Percentiles rank a stretch among this genome's conserved stretches.
Conservation (phyloP, 2,329 filamentous ascomycete genomes). For the Mollisiaceae sp. region DNA sequence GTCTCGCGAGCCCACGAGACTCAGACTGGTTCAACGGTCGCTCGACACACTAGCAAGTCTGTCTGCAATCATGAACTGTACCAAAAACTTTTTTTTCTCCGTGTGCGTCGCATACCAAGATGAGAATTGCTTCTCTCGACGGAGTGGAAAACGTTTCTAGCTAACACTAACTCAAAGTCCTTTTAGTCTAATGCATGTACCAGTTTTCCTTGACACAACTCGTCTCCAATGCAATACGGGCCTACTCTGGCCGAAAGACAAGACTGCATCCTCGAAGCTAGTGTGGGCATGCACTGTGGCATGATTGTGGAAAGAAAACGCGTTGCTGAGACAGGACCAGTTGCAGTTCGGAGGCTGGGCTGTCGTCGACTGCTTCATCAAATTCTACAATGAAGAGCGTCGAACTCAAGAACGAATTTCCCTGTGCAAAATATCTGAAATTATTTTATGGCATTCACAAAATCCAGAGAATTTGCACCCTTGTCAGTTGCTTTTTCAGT, state of each 20-base stretch:
- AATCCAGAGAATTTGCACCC: neutral
- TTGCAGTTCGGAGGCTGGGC: neutral
- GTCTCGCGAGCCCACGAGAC: neutral
- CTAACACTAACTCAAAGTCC: neutral
- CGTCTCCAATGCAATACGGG: neutral
- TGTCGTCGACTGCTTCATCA: neutral
- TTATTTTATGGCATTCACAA: neutral
- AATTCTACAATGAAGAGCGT: neutral
- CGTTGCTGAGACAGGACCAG: neutral
- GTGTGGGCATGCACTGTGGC: neutral
- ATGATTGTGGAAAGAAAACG: neutral
- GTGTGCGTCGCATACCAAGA: neutral
- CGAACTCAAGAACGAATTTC: neutral
- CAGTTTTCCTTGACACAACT: neutral
- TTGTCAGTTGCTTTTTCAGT: neutral
- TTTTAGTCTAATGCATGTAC: neutral
- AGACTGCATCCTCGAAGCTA: conserved; percentile 3
- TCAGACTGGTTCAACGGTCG: conserved; percentile 1
- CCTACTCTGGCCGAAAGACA: neutral
- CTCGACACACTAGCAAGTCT: neutral
- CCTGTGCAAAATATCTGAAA: neutral
- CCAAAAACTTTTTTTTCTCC: neutral
- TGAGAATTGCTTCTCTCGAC: neutral
- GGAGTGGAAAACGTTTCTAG: neutral
- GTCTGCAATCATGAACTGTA: neutral